These are phyloP conservation scores for Suhomyces taliae DNA, from an alignment of 1,139 yeast genomes.

Conservation along the genomic window DNA sequence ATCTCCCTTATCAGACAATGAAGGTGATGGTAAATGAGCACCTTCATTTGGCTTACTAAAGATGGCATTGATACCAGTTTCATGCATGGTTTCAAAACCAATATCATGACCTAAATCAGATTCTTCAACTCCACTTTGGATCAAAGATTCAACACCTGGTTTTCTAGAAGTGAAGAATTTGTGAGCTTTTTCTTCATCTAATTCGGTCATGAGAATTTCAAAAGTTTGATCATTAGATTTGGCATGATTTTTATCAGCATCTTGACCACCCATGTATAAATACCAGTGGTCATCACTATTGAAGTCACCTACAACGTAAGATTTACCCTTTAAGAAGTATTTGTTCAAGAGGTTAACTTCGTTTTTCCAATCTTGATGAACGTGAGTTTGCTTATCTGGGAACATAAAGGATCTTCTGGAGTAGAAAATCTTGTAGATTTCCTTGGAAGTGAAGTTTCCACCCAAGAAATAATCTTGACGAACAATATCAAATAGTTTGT, in stretches of 20 bases:
- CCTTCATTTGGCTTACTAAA: slow-evolving; percentile 35
- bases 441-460: slow-evolving; percentile 20
- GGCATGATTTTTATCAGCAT: neutral
- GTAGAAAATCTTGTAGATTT: slow-evolving; percentile 74
- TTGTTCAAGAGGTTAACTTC: slow-evolving; percentile 72
- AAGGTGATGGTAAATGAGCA: slow-evolving; percentile 32
- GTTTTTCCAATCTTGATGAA: slow-evolving; percentile 82
- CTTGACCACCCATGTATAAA: slow-evolving; percentile 62
- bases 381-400: slow-evolving; percentile 78
- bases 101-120: slow-evolving; percentile 77
- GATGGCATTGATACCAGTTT: slow-evolving; percentile 60
- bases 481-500: slow-evolving; percentile 58
- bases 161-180: slow-evolving; percentile 61
- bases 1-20: slow-evolving; percentile 23
- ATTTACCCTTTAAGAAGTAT: slow-evolving; percentile 61
- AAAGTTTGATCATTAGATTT: slow-evolving; percentile 66
- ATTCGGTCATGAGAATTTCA: slow-evolving; percentile 89
- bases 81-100: slow-evolving; percentile 66
- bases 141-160: slow-evolving; percentile 46
- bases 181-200: slow-evolving; percentile 58
- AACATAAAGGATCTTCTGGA: slow-evolving; percentile 92
- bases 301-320: slow-evolving; percentile 78
- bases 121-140: slow-evolving; percentile 30
- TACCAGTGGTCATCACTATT: slow-evolving; percentile 88
- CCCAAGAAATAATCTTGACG: slow-evolving; percentile 20